Base-by-base conservation (phyloP, 352 stramenopile genomes). In the Globisporangium echinulatum region DNA sequence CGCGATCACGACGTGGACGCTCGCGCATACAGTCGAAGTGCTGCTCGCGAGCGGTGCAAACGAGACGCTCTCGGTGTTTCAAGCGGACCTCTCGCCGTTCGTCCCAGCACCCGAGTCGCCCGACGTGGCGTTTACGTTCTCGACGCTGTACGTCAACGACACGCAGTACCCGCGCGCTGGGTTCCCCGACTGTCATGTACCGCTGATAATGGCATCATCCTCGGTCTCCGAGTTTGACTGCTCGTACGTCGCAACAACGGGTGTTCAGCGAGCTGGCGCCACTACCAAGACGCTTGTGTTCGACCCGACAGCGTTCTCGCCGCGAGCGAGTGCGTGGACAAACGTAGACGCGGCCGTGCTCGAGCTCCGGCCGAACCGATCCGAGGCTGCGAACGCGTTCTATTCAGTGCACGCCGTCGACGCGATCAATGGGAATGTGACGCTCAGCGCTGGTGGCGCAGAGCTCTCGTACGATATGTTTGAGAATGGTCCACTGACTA, bases 381-480 rank as follows among this genome's bases (percentile, higher is more conserved):
- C 49, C 25, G 68, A 75, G 10, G 58, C 68, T 15, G 63, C 66
- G 5, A 88, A 74, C 58, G 36, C 84, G 39, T 61, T 72, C 8
- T 88, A 87, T 56, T 74, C 69, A 3, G 38, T 88, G 9, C 33
- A 11, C 1, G 53, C 58, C 8, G 38, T 87, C 14, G 54, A 82
- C 46, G 62, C 49, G 0, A 38, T n/a, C 4, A 51, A 54, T 1
- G 52, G 37, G 5, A 61, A 69, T 6, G 59, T 90, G 37, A 48
- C 63, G 9, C 60, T 90, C 1, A 65, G 69, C 5, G 75, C 76
- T 42, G 82, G 82, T 17, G 82, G 82, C 1, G 62, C 74, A 0
- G 72, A 92, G 59, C 63, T 88, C 42, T 74, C 69, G 1, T 70
- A 62, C 19, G 57, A 78, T 5, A 51, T 67, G 1, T 92, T 90